Evolutionary conservation across 495 filamentous ascomycete species (phyloP).

Genomic region (Evansstolkia leycettana): DNA sequence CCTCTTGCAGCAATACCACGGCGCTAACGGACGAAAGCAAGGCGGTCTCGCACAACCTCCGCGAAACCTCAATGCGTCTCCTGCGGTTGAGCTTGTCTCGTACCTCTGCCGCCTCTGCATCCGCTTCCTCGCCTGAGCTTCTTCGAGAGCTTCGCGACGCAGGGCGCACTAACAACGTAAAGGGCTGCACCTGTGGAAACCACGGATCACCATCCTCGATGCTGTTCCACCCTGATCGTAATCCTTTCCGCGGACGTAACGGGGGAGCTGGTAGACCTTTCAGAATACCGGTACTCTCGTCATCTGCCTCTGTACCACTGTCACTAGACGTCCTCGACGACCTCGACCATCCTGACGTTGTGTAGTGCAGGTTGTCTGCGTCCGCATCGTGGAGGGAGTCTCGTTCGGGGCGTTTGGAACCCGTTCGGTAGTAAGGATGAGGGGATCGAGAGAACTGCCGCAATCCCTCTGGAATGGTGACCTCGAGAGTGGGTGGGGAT

Average conservation of each 20-base stretch:
- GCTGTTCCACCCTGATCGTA: conserved; percentile 42
- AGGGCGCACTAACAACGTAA: conserved; percentile 25
- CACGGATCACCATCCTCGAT: conserved; percentile 18
- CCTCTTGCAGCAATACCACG: conserved; percentile 21
- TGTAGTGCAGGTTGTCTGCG: conserved; percentile 14
- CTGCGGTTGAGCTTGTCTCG: conserved; percentile 19
- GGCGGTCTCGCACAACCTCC: conserved; percentile 30
- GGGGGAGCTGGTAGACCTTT: conserved; percentile 72
- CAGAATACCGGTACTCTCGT: conserved; percentile 60
- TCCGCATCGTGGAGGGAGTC: conserved; percentile 9
- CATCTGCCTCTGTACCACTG: conserved; percentile 84
- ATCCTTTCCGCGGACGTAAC: conserved; percentile 57
- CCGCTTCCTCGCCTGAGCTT: conserved; percentile 28
- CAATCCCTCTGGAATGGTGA: conserved; percentile 15
- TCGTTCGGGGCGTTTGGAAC: conserved; percentile 13
- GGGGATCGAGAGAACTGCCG: conserved; percentile 58
- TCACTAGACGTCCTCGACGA: conserved; percentile 57
- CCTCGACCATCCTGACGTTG: conserved; percentile 12
- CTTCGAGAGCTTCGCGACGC: conserved; percentile 20
- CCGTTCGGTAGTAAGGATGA: conserved; percentile 57
- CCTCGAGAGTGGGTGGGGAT: conserved; percentile 13
- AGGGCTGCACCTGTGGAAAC: conserved; percentile 22
- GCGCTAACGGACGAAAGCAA: conserved; percentile 34
- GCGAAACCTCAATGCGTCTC: conserved; percentile 31
- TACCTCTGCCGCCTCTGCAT: conserved; percentile 14